Evolutionary conservation across 495 filamentous ascomycete species (phyloP).

Genomic region (Hypoxylon rickii): DNA sequence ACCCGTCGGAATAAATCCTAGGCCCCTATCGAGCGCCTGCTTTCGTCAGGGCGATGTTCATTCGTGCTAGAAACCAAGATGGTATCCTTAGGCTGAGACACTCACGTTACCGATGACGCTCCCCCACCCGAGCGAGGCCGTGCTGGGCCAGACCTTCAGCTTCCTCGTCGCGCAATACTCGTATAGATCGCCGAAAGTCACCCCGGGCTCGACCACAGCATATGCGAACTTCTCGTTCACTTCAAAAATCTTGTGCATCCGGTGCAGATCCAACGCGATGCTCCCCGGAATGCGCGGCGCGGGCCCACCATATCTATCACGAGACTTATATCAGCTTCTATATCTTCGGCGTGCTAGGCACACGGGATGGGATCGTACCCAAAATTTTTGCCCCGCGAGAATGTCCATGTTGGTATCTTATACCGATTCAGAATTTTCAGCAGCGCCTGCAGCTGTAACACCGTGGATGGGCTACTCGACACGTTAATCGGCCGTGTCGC

Average conservation of each 20-base stretch:
- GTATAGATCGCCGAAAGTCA: conserved; percentile 59
- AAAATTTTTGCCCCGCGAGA: conserved; percentile 57
- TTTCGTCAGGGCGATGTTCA: not conserved
- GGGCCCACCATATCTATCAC: conserved; percentile 59
- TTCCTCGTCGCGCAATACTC: conserved; percentile 52
- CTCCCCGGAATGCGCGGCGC: conserved; percentile 56
- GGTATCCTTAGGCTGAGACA: no score
- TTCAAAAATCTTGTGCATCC: conserved; percentile 61
- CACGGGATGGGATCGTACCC: conserved; percentile 28
- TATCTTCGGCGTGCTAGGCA: not conserved
- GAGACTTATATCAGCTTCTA: conserved; percentile 1
- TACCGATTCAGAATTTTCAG: conserved; percentile 45
- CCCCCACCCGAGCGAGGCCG: conserved; percentile 61
- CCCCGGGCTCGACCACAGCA: conserved; percentile 60
- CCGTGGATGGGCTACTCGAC: conserved; percentile 34
- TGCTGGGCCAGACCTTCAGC: conserved; percentile 59
- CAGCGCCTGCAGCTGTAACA: conserved; percentile 44
- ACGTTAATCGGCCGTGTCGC: not conserved
- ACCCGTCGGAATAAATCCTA: conserved; percentile 53
- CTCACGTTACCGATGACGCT: conserved; percentile 59
- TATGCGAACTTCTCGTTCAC: conserved; percentile 59
- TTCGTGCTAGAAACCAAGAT: not conserved
- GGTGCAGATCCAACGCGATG: conserved; percentile 59
- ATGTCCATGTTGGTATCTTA: conserved; percentile 51
- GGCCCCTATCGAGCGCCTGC: conserved; percentile 47